Evolutionary conservation across 805 yeast genomes (phyloP).

Genomic region (Wickerhamiella cacticola): DNA sequence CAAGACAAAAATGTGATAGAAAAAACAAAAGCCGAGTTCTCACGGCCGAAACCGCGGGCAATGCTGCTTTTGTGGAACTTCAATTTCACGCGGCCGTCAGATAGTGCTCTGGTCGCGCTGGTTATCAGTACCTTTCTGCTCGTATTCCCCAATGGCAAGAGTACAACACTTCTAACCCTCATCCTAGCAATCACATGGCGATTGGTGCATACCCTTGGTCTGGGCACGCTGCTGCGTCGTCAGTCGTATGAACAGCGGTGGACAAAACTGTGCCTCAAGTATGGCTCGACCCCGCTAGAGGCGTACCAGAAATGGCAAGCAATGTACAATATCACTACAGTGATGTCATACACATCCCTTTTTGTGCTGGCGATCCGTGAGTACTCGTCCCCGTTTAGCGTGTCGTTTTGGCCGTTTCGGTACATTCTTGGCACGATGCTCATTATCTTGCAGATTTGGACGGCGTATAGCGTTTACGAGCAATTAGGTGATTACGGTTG

Average conservation of each 20-base stretch:
- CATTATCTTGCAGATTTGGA: conserved; percentile 52
- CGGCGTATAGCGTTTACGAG: conserved; percentile 52
- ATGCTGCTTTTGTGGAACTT: conserved; percentile 54
- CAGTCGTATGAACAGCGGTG: conserved; percentile 53
- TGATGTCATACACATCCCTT: conserved; percentile 48
- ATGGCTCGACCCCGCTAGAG: conserved; percentile 50
- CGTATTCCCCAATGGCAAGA: conserved; percentile 23
- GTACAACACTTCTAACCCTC: conserved; percentile 21
- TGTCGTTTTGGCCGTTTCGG: conserved; percentile 36
- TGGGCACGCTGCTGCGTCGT: conserved; percentile 40
- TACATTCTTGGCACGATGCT: conserved; percentile 48
- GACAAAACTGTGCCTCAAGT: conserved; percentile 52
- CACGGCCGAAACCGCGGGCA: conserved; percentile 16
- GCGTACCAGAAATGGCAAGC: conserved; percentile 67
- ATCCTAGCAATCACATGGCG: conserved; percentile 37
- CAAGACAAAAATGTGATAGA: not conserved
- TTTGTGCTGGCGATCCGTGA: conserved; percentile 28
- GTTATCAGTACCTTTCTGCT: conserved; percentile 27
- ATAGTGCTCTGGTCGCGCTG: conserved; percentile 30
- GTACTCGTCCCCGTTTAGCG: conserved; percentile 22
- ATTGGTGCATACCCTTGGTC: conserved; percentile 38
- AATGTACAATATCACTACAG: conserved; percentile 41
- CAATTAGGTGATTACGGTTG: conserved; percentile 78
- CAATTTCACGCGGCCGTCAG: conserved; percentile 51
- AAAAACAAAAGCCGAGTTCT: not conserved